phyloP scores from a whole-genome alignment of 176 grass and related monocot species.

The Secale cereale region DNA sequence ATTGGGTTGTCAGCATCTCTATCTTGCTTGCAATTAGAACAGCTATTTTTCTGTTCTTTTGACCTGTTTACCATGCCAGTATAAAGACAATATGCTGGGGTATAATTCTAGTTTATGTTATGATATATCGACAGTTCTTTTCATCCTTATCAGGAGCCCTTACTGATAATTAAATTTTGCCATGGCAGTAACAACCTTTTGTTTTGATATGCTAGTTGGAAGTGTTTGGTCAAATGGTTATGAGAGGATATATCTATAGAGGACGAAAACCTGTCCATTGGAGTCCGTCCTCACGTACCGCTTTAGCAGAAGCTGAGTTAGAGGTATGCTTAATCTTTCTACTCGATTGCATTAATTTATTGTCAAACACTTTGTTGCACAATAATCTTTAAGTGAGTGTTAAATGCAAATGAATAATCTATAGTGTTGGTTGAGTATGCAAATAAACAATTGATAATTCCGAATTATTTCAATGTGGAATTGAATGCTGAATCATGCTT shows the following conservation, averaged over 20 bases:
- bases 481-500: not conserved
- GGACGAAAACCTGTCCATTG: constrained; percentile 94
- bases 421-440: not conserved
- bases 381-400: not conserved
- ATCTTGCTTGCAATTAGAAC: not conserved
- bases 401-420: not conserved
- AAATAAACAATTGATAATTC: constrained; percentile 10
- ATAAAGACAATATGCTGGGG: not conserved
- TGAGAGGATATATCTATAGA: constrained; percentile 95
- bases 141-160: not conserved
- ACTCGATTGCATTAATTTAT: not conserved
- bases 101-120: not conserved
- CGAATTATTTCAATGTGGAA: not conserved
- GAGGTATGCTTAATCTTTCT: constrained; percentile 56
- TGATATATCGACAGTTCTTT: not conserved
- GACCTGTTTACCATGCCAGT: not conserved
- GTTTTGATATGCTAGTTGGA: constrained; percentile 61
- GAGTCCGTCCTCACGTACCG: constrained; percentile 93
- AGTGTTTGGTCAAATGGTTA: constrained; percentile 91
- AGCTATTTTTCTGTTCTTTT: not conserved
- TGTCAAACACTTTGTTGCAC: not conserved
- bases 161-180: constrained; percentile 1
- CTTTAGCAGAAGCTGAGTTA: constrained; percentile 94
- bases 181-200: not conserved
- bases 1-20: constrained; percentile 8